Evolutionary conservation across 495 filamentous ascomycete genomes (phyloP), one percentile per base, ranked within the genome.

Genomic region (Letharia columbiana): DNA sequence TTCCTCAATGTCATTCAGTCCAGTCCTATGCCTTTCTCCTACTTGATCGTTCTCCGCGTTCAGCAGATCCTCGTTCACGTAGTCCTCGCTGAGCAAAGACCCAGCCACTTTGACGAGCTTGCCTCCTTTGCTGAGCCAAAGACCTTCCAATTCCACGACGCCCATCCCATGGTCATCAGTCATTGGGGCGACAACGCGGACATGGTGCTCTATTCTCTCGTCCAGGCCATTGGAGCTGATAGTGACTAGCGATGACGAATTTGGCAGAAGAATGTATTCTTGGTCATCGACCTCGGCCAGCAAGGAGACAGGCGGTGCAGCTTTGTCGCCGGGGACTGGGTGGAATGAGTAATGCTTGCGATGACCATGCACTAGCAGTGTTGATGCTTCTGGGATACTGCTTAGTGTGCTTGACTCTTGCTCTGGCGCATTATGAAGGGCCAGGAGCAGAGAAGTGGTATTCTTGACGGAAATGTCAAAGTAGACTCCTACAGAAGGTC

Each of bases 131-230:
- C 73, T 73, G 28, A 78, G 67, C 73, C 75, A 78, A 17, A 78
- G 63, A 18, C 76, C 76, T 45, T 78, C 74, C 35, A 78, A 61
- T 61, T 77, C 71, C 0, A 78, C 60, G 13, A 75, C 71, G 28
- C 74, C 76, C 57, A 60, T 40, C 11, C 68, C 69, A 28, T 61
- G 52, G 47, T 75, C 71, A 57, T 75, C 72, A 56, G 65, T 71
- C 75, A 77, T 78, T 13, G 76, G 75, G 15, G 76, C 76, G 54
- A 76, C 70, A 11, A 78, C 68, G 31, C 76, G 68, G 42, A 77
- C 69, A 33, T 71, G 63, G 60, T 77, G 76, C 54, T 67, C 67
- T 37, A 49, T 66, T 4, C 67, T 54, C n/a, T 45, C 60, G 49
- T 73, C 63, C 3, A 78, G 65, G 54, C 71, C 71, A 28, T 63